Percentiles rank a stretch among this genome's conserved stretches.
phyloP scores from a whole-genome alignment of 176 grass and related monocot genomes.

The Tuctoria greenei region DNA sequence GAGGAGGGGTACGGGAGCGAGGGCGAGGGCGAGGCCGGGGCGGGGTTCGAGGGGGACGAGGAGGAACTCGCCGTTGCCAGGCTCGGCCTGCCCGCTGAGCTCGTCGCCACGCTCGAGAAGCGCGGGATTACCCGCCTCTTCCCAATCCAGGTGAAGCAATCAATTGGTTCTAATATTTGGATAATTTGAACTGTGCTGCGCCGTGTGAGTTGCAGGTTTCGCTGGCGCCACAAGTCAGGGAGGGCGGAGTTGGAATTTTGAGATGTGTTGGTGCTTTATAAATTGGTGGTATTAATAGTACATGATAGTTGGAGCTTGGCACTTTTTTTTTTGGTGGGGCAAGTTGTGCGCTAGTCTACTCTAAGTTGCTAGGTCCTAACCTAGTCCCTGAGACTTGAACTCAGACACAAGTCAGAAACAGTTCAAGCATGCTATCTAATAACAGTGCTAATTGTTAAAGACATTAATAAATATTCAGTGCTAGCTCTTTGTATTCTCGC shows the following conservation, averaged over 20 bases:
- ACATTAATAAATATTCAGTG: neutral
- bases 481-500: neutral
- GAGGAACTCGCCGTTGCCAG: constrained; percentile 84
- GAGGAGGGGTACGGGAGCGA: constrained; percentile 42
- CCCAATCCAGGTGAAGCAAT: constrained; percentile 75
- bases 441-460: neutral
- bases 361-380: neutral
- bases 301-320: neutral
- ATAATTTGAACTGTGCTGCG: neutral
- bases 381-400: neutral
- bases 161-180: neutral
- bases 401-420: neutral
- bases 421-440: neutral
- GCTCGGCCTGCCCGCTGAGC: constrained; percentile 64
- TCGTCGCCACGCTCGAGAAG: constrained; percentile 75
- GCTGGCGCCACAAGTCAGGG: neutral
- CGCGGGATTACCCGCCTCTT: constrained; percentile 89
- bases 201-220: neutral
- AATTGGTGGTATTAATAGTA: constrained; percentile 1
- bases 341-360: neutral
- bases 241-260: neutral
- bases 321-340: neutral
- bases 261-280: neutral
- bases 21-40: constrained; percentile 22
- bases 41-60: constrained; percentile 2